Conservation (phyloP, 2,329 filamentous ascomycete species). For the Pseudogymnoascus sp. region DNA sequence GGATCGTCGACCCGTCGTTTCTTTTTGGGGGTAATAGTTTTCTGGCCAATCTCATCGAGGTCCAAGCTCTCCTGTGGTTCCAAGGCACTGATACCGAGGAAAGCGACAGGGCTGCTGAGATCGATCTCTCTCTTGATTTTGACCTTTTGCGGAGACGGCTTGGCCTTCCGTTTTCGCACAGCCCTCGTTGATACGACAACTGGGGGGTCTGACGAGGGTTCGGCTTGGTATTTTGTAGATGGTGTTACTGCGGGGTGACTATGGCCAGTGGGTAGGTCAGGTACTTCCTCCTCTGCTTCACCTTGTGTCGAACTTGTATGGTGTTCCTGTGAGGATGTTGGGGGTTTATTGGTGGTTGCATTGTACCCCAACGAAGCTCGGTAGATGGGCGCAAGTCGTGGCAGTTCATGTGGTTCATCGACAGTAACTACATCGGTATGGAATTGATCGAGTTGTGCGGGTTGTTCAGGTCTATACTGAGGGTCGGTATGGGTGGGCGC, state of each 20-base stretch:
- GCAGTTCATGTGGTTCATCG: background rate
- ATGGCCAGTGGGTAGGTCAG: background rate
- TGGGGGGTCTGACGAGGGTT: constrained; percentile 19
- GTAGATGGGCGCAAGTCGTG: background rate
- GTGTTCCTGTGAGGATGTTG: background rate
- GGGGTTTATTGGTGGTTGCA: background rate
- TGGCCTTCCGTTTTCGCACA: constrained; percentile 22
- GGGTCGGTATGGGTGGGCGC: background rate
- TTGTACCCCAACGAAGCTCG: background rate
- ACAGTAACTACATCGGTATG: background rate
- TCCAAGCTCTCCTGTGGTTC: constrained; percentile 27
- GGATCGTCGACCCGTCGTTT: constrained; percentile 8
- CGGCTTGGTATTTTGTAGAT: background rate
- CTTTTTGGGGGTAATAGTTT: constrained; percentile 30
- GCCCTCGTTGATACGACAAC: constrained; percentile 21
- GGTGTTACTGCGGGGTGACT: background rate
- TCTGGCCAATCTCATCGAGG: constrained; percentile 31
- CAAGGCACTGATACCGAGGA: constrained; percentile 17
- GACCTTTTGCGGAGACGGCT: constrained; percentile 14
- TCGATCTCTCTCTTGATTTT: constrained; percentile 24
- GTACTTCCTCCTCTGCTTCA: constrained; percentile 6
- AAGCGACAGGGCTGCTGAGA: constrained; percentile 25
- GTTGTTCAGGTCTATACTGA: background rate
- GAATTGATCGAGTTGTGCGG: background rate
- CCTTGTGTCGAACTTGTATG: constrained; percentile 25